A percentile compares a stretch with the other conserved stretches of the same genome.
These are phyloP conservation scores for Calvatia gigantea DNA, from an alignment of 768 basidiomycete species.

Conservation along the genomic window DNA sequence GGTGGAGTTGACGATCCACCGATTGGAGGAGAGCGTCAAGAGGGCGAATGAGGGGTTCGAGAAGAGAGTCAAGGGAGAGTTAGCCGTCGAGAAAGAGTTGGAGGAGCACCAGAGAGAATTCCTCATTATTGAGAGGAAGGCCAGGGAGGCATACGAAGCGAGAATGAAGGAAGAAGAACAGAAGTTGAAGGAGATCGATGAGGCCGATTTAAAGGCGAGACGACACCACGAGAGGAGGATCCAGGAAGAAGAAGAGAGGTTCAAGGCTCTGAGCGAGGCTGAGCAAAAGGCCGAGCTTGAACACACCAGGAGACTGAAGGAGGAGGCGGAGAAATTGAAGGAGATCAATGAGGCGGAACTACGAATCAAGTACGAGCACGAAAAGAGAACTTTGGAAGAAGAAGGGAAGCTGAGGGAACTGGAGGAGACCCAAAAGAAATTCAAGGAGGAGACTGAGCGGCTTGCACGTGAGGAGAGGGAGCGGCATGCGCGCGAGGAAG, in stretches of 20 bases:
- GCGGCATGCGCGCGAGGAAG: not conserved
- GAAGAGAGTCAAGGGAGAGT: slow-evolving; percentile 1
- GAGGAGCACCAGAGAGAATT: slow-evolving; percentile 3
- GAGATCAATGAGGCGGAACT: not conserved
- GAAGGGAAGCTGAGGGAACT: not conserved
- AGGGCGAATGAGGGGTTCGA: not conserved
- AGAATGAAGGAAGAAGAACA: slow-evolving; percentile 6
- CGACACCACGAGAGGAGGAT: not conserved
- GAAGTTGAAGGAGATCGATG: not conserved
- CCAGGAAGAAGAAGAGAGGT: not conserved
- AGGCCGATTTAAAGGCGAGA: not conserved
- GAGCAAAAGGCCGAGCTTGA: not conserved
- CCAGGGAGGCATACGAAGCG: not conserved
- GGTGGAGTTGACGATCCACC: slow-evolving; percentile 2
- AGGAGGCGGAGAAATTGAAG: not conserved
- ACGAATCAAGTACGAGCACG: not conserved
- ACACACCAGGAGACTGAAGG: not conserved
- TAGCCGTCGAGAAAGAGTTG: not conserved
- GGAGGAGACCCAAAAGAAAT: not conserved
- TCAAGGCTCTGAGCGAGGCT: slow-evolving; percentile 1
- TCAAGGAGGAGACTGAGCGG: slow-evolving; percentile 1
- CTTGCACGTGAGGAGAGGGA: not conserved
- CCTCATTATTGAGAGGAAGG: not conserved
- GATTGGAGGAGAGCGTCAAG: slow-evolving; percentile 1
- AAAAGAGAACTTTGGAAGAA: not conserved